Evolutionary conservation across 805 yeast species (phyloP), one percentile per base, ranked within the genome.

Genomic region (Candida nonsorbophila): DNA sequence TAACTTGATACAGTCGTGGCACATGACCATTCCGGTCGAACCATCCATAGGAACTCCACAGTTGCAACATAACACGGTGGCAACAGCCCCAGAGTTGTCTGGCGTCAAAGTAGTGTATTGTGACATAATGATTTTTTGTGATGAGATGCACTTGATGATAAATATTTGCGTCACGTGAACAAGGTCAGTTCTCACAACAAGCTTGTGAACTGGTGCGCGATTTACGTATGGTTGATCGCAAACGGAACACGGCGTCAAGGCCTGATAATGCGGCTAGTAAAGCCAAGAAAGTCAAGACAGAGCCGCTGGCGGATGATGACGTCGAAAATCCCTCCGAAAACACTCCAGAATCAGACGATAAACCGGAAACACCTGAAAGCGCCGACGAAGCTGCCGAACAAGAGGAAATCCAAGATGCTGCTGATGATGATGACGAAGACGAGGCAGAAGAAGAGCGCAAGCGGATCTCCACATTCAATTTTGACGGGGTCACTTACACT

Each of bases 11-110:
- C 99, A 92, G 60, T 92, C 97, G 68, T 84, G 80, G 66, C 98
- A 92, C 94, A 90, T 86, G 16, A 87, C 94, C 33, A 88, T 64
- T 9, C 96, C 95, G 15, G 77, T 63, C 14, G 97, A 85, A 24
- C 97, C 97, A 53, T 92, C 97, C 75, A 92, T 85, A 24, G 97
- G 97, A 33, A 83, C 85, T 62, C 97, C 97, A 80, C 98, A 92
- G 80, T 85, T 86, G 62, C 95, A 87, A 69, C 98, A 92, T 34
- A 92, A 75, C 37, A 92, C 92, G 2, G 97, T 92, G 19, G 97
- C 94, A 12, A 67, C 72, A 6, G 47, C 31, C 4, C 28, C 36
- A 24, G 8, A 34, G 13, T 52, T 55, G 16, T 49, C 62, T 24
- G 60, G 64, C 14, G 50, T 28, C 21, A 70, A 51, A 33, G 63